Base-by-base conservation (phyloP, 2,329 filamentous ascomycete genomes). In the Dothistroma pini region DNA sequence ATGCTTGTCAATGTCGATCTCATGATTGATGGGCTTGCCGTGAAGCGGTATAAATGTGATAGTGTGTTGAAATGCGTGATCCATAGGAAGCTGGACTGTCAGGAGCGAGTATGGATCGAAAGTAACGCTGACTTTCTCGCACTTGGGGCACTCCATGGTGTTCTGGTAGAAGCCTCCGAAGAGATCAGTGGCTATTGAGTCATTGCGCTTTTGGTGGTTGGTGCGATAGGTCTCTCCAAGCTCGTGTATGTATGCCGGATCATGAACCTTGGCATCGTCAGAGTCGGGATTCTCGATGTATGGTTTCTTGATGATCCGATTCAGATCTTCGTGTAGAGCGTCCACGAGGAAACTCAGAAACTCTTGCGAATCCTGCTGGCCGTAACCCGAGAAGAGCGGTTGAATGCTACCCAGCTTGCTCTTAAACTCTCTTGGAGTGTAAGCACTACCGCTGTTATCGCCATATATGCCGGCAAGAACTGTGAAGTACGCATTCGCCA, bases 111-210 rank as follows among this genome's bases (percentile, higher is more conserved):
- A 99, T 0, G 95, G 95, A 74, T 99, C 95, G 72, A 99, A 99
- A 0, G 95, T 97, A 70, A 99, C 96, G 83, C 93, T 97, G 76
- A 97, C 89, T 78, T 97, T 99, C 68, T 89, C 84, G 75, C 95
- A 99, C 8, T 84, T 84, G 0, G 95, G 95, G 72, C 95, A 99
- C 65, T 95, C 89, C 65, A 99, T 84, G 0, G 93, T 97, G 50
- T 96, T 97, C 79, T 97, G 97, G 83, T 97, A 99, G 83, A 97
- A 91, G 65, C 95, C 95, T 22, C 91, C 96, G 75, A 99, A 99
- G 11, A 99, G 82, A 73, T 99, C 95, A 60, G 91, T 93, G 67
- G 97, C 90, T 47, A 97, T 89, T 0, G 95, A 97, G 72, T 97
- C 92, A 68, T 99, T 96, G 56, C 95, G 88, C 65, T 89, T 88